Base-by-base conservation (phyloP, 306 rosid genomes). In the Abrus precatorius region DNA sequence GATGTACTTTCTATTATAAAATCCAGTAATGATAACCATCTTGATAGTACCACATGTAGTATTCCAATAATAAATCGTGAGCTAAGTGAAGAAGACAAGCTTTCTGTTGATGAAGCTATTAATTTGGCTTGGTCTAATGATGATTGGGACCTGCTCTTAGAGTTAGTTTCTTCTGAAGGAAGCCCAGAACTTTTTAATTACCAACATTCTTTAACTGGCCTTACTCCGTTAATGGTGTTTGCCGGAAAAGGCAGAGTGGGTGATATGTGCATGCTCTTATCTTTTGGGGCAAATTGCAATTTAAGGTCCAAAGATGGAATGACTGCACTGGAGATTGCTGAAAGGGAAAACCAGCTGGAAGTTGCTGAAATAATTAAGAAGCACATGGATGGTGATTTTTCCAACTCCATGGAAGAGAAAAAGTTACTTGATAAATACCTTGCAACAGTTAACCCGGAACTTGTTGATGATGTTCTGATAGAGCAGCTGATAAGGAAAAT, bases 201-300 rank as follows among this genome's bases (percentile, higher is more conserved):
- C 87, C 97, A 91, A 88, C 98, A 95, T 88, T 93, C 96, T 1
- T 77, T 78, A 80, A 90, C 86, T 60, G 96, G 98, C 72, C 57
- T 93, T 71, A 85, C 98, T 11, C 90, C 99, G 0, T 83, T 93
- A 73, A 95, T 95, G 96, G 98, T 93, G 50, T 87, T 93, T 90
- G 89, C 98, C 72, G 97, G 94, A 76, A 95, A 88, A 84, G 98
- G 99, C 75, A 93, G 92, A 82, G 88, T 89, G 64, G 89, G 86
- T 50, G 92, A 93, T 71, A 84, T 95, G 84, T 90, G 94, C 87
- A 87, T 87, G 93, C 91, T 95, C 60, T 85, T 95, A 83, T 89
- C 99, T 52, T 45, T 88, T n/a, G 98, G 97, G 76, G 96, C 93
- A 45, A 92, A 88, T 77, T 87, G 87, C 89, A 82, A 77, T 62